A percentile compares a stretch with the other conserved stretches of the same genome.
These are phyloP conservation scores for Backusella macrospora DNA, from an alignment of 192 early-diverging fungal genomes.

Conservation along the genomic window DNA sequence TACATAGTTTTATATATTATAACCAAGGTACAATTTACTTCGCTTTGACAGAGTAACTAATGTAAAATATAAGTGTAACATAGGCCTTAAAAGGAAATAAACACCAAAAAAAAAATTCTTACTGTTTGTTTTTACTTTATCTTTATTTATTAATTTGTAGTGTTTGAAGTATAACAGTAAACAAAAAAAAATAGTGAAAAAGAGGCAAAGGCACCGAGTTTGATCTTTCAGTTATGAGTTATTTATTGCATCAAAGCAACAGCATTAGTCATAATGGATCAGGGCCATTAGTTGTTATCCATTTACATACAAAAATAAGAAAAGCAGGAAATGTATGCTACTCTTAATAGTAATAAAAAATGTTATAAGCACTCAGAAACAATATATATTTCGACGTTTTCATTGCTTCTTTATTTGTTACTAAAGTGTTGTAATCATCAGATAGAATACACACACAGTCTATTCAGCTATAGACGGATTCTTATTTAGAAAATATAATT, in stretches of 20 bases:
- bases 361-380: too few species aligned
- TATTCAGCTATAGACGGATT: background rate
- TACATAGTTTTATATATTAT: too few species aligned
- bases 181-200: background rate
- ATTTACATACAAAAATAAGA: too few species aligned
- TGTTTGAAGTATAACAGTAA: constrained; percentile 1
- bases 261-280: background rate
- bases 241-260: constrained; percentile 7
- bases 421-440: background rate
- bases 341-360: too few species aligned
- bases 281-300: background rate
- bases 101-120: background rate
- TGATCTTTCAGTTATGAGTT: background rate
- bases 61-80: background rate
- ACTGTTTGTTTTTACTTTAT: background rate
- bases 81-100: background rate
- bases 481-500: background rate
- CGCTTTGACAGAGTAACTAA: too few species aligned
- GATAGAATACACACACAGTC: background rate
- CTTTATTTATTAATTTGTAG: background rate
- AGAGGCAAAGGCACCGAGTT: background rate
- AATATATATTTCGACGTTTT: background rate
- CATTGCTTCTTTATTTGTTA: background rate
- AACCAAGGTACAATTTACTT: too few species aligned
- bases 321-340: too few species aligned